phyloP scores from a whole-genome alignment of 2,329 filamentous ascomycete species.

The Colletotrichum sp. region DNA sequence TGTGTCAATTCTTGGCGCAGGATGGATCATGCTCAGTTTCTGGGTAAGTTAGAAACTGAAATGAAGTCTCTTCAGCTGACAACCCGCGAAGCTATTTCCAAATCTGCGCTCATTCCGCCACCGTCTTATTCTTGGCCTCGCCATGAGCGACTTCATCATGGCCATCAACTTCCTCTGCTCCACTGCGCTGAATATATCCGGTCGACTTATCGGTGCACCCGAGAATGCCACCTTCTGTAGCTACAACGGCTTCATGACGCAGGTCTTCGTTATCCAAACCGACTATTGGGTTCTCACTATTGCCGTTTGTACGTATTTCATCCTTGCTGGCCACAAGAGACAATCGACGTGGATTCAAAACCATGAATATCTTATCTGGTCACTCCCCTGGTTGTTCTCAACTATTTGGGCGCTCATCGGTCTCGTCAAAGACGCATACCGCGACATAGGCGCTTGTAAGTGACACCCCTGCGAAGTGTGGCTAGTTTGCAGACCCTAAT shows the following conservation, averaged over 20 bases:
- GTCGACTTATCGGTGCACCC: constrained; percentile 31
- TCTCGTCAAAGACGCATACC: constrained; percentile 32
- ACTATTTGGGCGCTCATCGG: constrained; percentile 38
- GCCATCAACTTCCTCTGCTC: constrained; percentile 44
- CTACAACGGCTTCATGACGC: constrained; percentile 46
- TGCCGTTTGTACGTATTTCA: constrained; percentile 43
- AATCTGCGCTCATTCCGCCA: constrained; percentile 42
- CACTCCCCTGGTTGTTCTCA: constrained; percentile 40
- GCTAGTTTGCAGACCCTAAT: neutral
- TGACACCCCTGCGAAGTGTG: neutral
- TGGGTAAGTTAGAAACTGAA: constrained; percentile 23
- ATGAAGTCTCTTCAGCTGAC: neutral
- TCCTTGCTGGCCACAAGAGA: constrained; percentile 40
- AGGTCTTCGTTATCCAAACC: constrained; percentile 47
- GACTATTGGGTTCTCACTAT: constrained; percentile 50
- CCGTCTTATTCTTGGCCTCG: constrained; percentile 43
- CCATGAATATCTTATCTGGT: constrained; percentile 35
- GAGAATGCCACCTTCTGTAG: constrained; percentile 36
- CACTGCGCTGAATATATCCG: constrained; percentile 36
- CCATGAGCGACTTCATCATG: constrained; percentile 44
- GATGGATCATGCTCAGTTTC: constrained; percentile 43
- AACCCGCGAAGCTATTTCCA: constrained; percentile 36
- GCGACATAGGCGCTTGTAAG: constrained; percentile 35
- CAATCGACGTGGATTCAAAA: constrained; percentile 40
- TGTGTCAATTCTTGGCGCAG: constrained; percentile 38